These are phyloP conservation scores for Aureobasidium sp. DNA, from an alignment of 2,329 filamentous ascomycete genomes.

Conservation along the genomic window DNA sequence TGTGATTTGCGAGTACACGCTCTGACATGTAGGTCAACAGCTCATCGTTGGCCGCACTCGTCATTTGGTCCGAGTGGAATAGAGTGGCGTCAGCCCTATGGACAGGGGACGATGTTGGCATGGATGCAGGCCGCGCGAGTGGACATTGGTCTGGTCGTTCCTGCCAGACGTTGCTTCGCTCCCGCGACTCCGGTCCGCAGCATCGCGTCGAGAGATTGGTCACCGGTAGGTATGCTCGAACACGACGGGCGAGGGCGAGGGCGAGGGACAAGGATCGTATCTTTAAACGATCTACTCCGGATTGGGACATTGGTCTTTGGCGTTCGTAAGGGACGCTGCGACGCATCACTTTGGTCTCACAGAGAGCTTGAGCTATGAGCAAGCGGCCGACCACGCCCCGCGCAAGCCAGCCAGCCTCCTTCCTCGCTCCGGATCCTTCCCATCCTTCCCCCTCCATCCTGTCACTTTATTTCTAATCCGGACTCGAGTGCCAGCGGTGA, in stretches of 20 bases:
- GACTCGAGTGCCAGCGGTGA: constrained; percentile 6
- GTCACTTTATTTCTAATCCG: constrained; percentile 10
- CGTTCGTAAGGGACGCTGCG: neutral
- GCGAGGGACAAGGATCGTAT: neutral
- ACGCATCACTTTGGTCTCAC: constrained; percentile 12
- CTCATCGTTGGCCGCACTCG: constrained; percentile 1
- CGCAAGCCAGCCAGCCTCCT: constrained; percentile 9
- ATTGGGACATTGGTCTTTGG: constrained; percentile 4
- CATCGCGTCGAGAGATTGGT: neutral
- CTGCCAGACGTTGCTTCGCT: constrained; percentile 3
- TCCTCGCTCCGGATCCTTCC: constrained; percentile 6
- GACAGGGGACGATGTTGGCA: constrained; percentile 2
- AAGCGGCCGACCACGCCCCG: neutral
- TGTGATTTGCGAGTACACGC: neutral
- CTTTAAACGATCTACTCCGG: neutral
- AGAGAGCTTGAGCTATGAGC: neutral
- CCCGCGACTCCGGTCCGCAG: constrained; percentile 4
- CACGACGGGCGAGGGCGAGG: neutral
- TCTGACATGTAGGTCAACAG: constrained; percentile 4
- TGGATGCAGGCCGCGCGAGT: neutral
- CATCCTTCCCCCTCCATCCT: constrained; percentile 1
- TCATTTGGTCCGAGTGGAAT: neutral
- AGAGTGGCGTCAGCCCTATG: constrained; percentile 7
- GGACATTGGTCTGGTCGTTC: constrained; percentile 2
- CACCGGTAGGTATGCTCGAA: neutral